Conservation (phyloP, 176 grass and related monocot genomes). For the Juncus effusus region DNA sequence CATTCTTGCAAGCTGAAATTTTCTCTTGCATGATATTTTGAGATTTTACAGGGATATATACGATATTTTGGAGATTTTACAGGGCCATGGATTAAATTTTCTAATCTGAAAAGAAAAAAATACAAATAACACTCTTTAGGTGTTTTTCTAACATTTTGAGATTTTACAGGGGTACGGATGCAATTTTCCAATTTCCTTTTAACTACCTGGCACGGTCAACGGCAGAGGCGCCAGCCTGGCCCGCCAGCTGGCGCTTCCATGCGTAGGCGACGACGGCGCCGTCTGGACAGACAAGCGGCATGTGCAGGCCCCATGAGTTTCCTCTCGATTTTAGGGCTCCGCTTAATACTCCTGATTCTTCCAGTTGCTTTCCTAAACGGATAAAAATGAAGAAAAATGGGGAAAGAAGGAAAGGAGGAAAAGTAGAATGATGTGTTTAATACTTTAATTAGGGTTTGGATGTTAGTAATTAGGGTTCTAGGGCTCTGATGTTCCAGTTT, state of each 20-base stretch:
- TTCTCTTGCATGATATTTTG: no score
- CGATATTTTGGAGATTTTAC: no score
- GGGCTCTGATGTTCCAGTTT: no score
- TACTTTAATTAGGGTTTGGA: no score
- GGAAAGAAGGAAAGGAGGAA: no score
- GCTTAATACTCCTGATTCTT: conserved; percentile 84
- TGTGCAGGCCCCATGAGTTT: conserved; percentile 98
- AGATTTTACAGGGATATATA: no score
- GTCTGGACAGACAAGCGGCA: conserved; percentile 99
- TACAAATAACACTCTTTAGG: no score
- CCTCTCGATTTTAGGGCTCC: conserved; percentile 74
- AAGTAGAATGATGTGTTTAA: no score
- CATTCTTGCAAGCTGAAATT: no score
- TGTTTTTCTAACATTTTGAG: conserved; percentile 5
- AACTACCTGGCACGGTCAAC: conserved; percentile 91
- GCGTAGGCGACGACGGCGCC: conserved; percentile 99
- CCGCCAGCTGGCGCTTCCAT: conserved; percentile 98
- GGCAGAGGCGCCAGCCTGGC: conserved; percentile 97
- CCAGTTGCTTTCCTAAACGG: conserved; percentile 70
- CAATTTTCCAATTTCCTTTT: not conserved
- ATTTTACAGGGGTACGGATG: conserved; percentile 2
- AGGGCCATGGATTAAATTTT: no score
- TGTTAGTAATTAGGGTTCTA: no score
- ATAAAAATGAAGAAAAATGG: not conserved
- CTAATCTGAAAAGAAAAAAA: no score